These are phyloP conservation scores for Artemisia argyi DNA, from an alignment of 129 eudicot species.

Conservation along the genomic window DNA sequence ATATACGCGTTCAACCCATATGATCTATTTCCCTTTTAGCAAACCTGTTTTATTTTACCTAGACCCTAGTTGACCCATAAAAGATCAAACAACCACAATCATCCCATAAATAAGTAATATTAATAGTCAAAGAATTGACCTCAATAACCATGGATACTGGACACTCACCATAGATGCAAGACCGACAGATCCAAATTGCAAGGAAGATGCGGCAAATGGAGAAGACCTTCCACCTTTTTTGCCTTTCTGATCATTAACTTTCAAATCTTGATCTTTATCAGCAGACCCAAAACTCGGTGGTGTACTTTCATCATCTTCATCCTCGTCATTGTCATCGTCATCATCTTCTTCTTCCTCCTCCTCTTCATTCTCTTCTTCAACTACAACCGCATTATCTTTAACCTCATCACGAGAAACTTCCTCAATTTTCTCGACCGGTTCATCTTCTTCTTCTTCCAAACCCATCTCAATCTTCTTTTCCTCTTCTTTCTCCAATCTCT, in stretches of 20 bases:
- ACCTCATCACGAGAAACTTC: slow-evolving; percentile 29
- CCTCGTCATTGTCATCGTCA: slow-evolving; percentile 52
- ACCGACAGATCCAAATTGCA: slow-evolving; percentile 54
- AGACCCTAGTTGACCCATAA: neutral
- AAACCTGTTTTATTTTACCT: neutral
- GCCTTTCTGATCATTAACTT: slow-evolving; percentile 34
- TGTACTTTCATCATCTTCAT: slow-evolving; percentile 47
- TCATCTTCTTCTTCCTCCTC: slow-evolving; percentile 37
- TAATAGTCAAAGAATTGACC: slow-evolving; percentile 5
- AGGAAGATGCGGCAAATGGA: slow-evolving; percentile 66
- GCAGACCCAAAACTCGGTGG: slow-evolving; percentile 73
- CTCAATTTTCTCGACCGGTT: slow-evolving; percentile 14
- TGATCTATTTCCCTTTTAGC: neutral
- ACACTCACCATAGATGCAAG: slow-evolving; percentile 53
- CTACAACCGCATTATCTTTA: slow-evolving; percentile 33
- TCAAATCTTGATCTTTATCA: slow-evolving; percentile 31
- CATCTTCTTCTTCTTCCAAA: slow-evolving; percentile 26
- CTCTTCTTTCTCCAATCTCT: slow-evolving; percentile 65
- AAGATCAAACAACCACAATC: neutral
- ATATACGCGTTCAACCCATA: neutral
- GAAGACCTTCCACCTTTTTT: slow-evolving; percentile 52
- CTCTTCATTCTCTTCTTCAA: slow-evolving; percentile 37
- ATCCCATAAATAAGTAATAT: neutral
- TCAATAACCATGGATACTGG: neutral
- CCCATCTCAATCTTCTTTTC: slow-evolving; percentile 51